These are phyloP conservation scores for Eucalyptus leucophloia DNA, from an alignment of 345 rosid species.

Conservation along the genomic window DNA sequence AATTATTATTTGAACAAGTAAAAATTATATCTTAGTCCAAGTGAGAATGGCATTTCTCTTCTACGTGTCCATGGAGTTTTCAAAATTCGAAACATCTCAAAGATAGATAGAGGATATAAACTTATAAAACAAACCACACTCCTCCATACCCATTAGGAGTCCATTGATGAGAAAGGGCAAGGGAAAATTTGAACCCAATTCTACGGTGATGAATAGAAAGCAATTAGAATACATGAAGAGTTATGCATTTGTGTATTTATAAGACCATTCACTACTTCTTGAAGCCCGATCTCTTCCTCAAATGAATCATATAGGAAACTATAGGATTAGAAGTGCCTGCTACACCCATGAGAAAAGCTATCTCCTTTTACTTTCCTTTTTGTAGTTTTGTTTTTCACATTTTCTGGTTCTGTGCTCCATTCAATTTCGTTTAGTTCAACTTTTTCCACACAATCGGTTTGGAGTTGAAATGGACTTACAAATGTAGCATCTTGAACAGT, in stretches of 20 bases:
- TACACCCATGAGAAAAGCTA: background rate
- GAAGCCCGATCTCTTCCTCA: background rate
- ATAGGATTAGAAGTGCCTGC: background rate
- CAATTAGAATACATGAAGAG: fast-evolving
- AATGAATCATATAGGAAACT: background rate
- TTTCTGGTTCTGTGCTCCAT: background rate
- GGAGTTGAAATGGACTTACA: background rate
- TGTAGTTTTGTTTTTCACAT: background rate
- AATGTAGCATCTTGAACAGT: background rate
- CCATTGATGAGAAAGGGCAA: background rate
- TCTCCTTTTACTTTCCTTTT: background rate
- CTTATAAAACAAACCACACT: background rate
- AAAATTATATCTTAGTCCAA: background rate
- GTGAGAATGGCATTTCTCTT: background rate
- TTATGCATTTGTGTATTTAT: background rate
- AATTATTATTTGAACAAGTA: background rate
- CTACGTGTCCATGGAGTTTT: fast-evolving
- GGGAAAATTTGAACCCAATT: background rate
- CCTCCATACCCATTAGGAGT: background rate
- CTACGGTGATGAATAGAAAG: background rate
- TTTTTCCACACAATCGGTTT: background rate
- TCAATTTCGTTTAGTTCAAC: background rate
- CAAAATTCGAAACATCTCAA: no score
- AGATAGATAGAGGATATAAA: background rate
- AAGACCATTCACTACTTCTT: background rate